A percentile compares a stretch with the other conserved stretches of the same genome.
Evolutionary conservation across 129 eudicot species (phyloP).

Genomic region (Dittrichia graveolens): DNA sequence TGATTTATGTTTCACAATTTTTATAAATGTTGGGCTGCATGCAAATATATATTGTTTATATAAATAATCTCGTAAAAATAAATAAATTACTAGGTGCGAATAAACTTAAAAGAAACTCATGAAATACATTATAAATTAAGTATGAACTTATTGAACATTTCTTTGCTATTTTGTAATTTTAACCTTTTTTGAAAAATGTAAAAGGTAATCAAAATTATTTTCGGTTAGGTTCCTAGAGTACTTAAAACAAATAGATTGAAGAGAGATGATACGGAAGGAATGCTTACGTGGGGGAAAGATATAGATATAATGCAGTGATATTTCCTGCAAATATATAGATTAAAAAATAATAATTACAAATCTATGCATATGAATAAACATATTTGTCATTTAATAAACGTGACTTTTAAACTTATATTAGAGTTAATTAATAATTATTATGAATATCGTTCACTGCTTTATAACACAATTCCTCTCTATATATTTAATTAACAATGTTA

Average conservation of each 20-base stretch:
- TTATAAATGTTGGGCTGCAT: slow-evolving; percentile 70
- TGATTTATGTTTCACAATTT: slow-evolving; percentile 55
- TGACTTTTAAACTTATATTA: too few species aligned
- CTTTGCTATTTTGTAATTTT: too few species aligned
- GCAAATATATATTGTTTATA: not conserved
- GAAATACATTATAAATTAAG: too few species aligned
- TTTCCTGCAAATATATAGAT: slow-evolving; percentile 61
- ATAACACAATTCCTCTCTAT: too few species aligned
- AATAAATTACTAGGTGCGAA: not conserved
- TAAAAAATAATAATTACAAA: slow-evolving; percentile 3
- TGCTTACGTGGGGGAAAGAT: slow-evolving; percentile 71
- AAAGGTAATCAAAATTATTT: not conserved
- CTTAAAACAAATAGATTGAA: not conserved
- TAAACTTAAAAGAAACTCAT: not conserved
- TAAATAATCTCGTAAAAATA: not conserved
- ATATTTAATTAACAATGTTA: too few species aligned
- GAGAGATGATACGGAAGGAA: not conserved
- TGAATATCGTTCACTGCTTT: too few species aligned
- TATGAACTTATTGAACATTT: too few species aligned
- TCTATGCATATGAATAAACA: not conserved
- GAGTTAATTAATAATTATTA: too few species aligned
- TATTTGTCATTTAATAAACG: too few species aligned
- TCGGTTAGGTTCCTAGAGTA: too few species aligned
- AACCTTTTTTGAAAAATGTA: not conserved
- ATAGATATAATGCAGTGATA: slow-evolving; percentile 62